Evolutionary conservation across 345 rosid species (phyloP), one percentile per base, ranked within the genome.

Genomic region (Hevea brasiliensis): DNA sequence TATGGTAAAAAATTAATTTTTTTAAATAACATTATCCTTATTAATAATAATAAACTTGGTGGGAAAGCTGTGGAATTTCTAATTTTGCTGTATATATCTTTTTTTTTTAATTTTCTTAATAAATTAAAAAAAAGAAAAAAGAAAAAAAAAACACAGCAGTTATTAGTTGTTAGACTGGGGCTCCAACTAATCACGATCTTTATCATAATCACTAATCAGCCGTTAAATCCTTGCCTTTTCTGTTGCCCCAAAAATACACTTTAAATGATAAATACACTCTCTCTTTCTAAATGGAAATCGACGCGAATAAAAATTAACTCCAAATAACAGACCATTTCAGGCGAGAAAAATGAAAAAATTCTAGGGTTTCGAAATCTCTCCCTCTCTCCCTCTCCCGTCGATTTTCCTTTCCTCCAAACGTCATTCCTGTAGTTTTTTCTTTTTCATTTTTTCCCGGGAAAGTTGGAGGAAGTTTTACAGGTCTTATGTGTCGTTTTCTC

Each of bases 401-500:
- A 71, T 65, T 78, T 82, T 76, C 73, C 73, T 76, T 76, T 76
- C 81, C 78, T 73, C 81, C 79, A 78, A 78, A 72, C 74, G 11
- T 77, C 41, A 26, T 71, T 59, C 45, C 65, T 54, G 1, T 62
- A 61, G 2, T 40, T 7, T 3, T 14, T 32, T 59, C 66, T 26
- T 58, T 23, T 0, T 5, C 18, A 41, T 8, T 17, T 32, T 32
- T 32, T 37, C 32, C 70, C 71, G 26, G 53, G 59, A 32, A 56
- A 47, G 7, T 3, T 60, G 37, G 29, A 24, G n/a, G 18, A 62
- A 24, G 24, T 60, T 60, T 54, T 70, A 44, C 44, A 14, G 57
- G 53, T 53, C 15, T 73, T 74, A 57, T 68, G 71, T n/a, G 20
- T 57, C 42, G 60, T 58, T 58, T 50, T 51, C 32, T 21, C 44